Percentiles rank a stretch among this genome's conserved stretches.
Evolutionary conservation across 1,284 basidiomycete species (phyloP).

Genomic region (Melampsora americana): DNA sequence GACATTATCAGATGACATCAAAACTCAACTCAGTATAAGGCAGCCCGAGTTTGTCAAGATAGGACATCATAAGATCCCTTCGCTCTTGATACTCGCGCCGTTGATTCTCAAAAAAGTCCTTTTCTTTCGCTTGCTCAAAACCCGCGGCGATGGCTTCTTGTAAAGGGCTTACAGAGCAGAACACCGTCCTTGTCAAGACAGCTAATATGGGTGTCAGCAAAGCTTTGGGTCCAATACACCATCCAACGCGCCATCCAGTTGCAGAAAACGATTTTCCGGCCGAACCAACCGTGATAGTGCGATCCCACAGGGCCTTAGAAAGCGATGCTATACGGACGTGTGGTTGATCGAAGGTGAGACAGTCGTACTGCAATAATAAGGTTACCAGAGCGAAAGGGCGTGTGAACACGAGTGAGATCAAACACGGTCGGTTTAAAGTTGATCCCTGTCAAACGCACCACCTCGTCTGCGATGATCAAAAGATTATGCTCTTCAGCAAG

Average conservation of each 20-base stretch:
- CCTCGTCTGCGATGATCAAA: conserved; percentile 92
- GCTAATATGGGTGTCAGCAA: conserved; percentile 83
- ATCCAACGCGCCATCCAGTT: conserved; percentile 93
- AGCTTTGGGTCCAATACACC: conserved; percentile 70
- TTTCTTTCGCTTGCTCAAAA: conserved; percentile 69
- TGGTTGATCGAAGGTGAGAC: conserved; percentile 80
- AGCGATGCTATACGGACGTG: conserved; percentile 87
- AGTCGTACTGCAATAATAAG: conserved; percentile 67
- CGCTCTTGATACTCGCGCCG: conserved; percentile 75
- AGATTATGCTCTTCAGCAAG: conserved; percentile 89
- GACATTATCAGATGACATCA: neutral
- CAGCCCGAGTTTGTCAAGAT: conserved; percentile 79
- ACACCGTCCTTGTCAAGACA: conserved; percentile 88
- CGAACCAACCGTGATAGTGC: conserved; percentile 76
- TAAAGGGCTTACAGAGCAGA: conserved; percentile 61
- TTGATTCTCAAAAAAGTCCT: conserved; percentile 77
- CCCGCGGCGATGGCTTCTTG: conserved; percentile 85
- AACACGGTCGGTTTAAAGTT: neutral
- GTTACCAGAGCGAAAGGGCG: too few relatives aligned
- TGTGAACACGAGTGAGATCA: neutral
- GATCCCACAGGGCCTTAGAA: conserved; percentile 85
- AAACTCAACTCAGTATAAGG: conserved; percentile 60
- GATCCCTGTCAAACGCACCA: conserved; percentile 61
- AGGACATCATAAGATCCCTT: conserved; percentile 67
- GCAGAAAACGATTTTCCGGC: conserved; percentile 83